Evolutionary conservation across 352 stramenopile species (phyloP).

Genomic region (Pythium rishiriense): DNA sequence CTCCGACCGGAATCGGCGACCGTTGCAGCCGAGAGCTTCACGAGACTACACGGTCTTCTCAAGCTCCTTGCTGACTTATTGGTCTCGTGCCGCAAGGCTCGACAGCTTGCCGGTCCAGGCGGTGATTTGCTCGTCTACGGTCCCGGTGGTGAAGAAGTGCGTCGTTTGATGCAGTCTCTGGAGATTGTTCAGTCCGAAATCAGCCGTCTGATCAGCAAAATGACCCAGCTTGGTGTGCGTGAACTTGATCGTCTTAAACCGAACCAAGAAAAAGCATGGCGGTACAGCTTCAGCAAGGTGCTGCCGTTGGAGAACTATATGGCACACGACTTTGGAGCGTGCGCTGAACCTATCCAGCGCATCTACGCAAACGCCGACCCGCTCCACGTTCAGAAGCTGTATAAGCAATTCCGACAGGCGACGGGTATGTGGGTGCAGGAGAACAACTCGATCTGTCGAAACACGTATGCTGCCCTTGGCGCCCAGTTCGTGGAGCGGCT

Average conservation of each 20-base stretch:
- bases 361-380: constrained; percentile 85
- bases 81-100: constrained; percentile 81
- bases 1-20: constrained; percentile 58
- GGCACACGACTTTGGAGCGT: constrained; percentile 81
- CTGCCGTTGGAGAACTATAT: constrained; percentile 81
- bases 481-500: constrained; percentile 60
- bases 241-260: constrained; percentile 85
- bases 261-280: constrained; percentile 84
- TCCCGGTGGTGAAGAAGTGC: constrained; percentile 79
- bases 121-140: constrained; percentile 85
- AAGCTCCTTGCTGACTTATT: constrained; percentile 83
- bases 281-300: constrained; percentile 86
- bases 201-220: constrained; percentile 67
- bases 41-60: constrained; percentile 71
- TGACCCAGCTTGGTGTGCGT: constrained; percentile 79
- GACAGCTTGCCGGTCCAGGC: constrained; percentile 73
- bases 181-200: constrained; percentile 82
- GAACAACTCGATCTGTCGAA: constrained; percentile 79
- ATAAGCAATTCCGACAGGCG: constrained; percentile 83
- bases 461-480: constrained; percentile 70
- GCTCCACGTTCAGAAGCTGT: constrained; percentile 82
- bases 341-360: constrained; percentile 82
- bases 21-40: constrained; percentile 73
- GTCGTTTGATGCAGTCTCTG: constrained; percentile 78
- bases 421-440: constrained; percentile 85